phyloP scores from a whole-genome alignment of 495 filamentous ascomycete genomes.

The Podospora australis region DNA sequence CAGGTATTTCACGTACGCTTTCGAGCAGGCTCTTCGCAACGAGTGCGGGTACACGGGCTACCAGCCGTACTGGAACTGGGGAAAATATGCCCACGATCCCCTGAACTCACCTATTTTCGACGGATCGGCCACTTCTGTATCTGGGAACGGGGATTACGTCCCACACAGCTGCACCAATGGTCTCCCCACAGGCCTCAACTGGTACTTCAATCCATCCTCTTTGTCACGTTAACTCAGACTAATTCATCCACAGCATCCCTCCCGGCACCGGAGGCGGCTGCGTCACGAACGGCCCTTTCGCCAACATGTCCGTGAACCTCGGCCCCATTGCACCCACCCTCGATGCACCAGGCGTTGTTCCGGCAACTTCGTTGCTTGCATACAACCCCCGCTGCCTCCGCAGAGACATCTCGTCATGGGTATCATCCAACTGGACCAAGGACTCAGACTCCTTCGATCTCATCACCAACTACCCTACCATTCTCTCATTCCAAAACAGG shows the following conservation, averaged over 20 bases:
- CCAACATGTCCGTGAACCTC: conserved; percentile 43
- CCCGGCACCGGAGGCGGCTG: conserved; percentile 57
- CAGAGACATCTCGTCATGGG: conserved; percentile 50
- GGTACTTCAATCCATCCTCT: too few species aligned
- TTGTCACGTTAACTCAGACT: too few species aligned
- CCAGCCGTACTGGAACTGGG: conserved; percentile 63
- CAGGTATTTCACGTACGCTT: conserved; percentile 55
- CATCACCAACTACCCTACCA: conserved; percentile 31
- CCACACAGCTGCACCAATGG: conserved; percentile 21
- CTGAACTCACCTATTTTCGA: conserved; percentile 56
- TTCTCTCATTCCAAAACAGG: conserved; percentile 45
- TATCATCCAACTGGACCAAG: conserved; percentile 41
- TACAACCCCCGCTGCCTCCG: conserved; percentile 57
- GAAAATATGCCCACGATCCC: conserved; percentile 33
- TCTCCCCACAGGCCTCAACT: conserved; percentile 35
- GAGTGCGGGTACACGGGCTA: conserved; percentile 63
- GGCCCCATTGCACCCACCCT: conserved; percentile 39
- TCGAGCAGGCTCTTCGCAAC: conserved; percentile 58
- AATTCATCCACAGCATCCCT: too few species aligned
- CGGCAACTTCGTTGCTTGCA: conserved; percentile 12
- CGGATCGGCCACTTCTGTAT: conserved; percentile 50
- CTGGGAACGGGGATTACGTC: conserved; percentile 51
- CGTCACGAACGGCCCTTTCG: conserved; percentile 52
- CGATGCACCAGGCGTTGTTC: neutral
- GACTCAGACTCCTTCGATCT: conserved; percentile 29